A percentile compares a stretch with the other conserved stretches of the same genome.
phyloP scores from a whole-genome alignment of 2,329 filamentous ascomycete species.

The Arthrinium phaeospermum region DNA sequence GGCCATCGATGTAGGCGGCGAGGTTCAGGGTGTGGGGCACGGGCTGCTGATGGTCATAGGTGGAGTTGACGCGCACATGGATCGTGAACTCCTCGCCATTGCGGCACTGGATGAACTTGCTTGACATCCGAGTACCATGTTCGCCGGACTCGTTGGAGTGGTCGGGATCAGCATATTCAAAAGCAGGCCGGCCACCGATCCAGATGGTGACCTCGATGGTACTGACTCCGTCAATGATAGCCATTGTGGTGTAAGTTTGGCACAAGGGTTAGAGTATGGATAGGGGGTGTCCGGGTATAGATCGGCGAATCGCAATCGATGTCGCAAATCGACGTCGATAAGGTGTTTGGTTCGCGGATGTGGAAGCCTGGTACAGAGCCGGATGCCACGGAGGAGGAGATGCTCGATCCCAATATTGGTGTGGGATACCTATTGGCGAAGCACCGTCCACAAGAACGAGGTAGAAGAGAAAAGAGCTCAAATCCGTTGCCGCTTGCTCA shows the following conservation, averaged over 20 bases:
- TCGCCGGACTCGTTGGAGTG: not conserved
- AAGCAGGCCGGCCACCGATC: slow-evolving; percentile 27
- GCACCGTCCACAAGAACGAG: no score
- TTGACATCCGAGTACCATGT: not conserved
- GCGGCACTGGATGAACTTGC: slow-evolving; percentile 31
- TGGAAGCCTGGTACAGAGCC: not conserved
- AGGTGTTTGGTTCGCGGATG: not conserved
- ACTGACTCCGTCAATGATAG: slow-evolving; percentile 30
- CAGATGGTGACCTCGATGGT: slow-evolving; percentile 32
- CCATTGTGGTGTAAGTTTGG: slow-evolving; percentile 28
- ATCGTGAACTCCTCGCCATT: slow-evolving; percentile 29
- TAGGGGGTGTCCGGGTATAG: not conserved
- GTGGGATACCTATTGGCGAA: not conserved
- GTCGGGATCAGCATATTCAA: slow-evolving; percentile 30
- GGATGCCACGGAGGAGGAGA: not conserved
- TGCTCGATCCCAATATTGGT: not conserved
- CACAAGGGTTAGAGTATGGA: not conserved
- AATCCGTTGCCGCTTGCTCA: not conserved
- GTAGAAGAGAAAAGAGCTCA: no score
- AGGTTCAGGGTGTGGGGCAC: slow-evolving; percentile 26
- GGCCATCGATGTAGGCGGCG: slow-evolving; percentile 28
- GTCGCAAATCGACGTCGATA: not conserved
- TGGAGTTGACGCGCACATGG: slow-evolving; percentile 23
- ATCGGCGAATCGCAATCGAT: not conserved
- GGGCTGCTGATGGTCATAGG: slow-evolving; percentile 23